Conservation (phyloP, 345 rosid genomes). For the Aquilaria malaccensis region DNA sequence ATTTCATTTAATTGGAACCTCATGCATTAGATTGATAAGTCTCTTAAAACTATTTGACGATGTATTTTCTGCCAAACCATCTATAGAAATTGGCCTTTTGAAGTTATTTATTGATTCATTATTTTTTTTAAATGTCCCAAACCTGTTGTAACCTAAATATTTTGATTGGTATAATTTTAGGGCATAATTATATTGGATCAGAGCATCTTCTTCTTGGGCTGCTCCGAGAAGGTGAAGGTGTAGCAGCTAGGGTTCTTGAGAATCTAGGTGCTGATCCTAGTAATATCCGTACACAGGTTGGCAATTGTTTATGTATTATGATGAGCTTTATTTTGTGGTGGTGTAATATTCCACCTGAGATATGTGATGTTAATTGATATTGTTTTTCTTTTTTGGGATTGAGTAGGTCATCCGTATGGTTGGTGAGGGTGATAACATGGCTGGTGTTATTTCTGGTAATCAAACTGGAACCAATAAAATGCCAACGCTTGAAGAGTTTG, state of each 20-base stretch:
- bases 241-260: constrained; percentile 97
- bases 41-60: no score
- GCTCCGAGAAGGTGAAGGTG: constrained; percentile 99
- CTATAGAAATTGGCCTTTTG: no score
- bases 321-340: constrained; percentile 1
- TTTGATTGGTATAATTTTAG: constrained; percentile 30
- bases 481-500: constrained; percentile 99
- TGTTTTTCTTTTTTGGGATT: constrained; percentile 12
- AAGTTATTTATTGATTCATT: no score
- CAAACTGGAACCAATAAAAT: constrained; percentile 73
- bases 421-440: constrained; percentile 86
- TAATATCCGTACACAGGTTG: constrained; percentile 93
- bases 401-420: constrained; percentile 95
- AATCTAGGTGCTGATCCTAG: constrained; percentile 88
- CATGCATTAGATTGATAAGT: neutral
- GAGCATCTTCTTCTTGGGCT: constrained; percentile 97
- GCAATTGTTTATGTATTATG: constrained; percentile 4
- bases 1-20: neutral
- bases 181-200: constrained; percentile 97
- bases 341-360: neutral
- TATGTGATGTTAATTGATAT: neutral
- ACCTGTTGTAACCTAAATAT: neutral
- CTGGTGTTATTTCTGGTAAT: constrained; percentile 76
- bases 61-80: no score
- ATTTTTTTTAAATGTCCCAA: no score